Percentiles rank a stretch among this genome's conserved stretches.
These are phyloP conservation scores for Neurospora hispaniola DNA, from an alignment of 495 filamentous ascomycete genomes.

Conservation along the genomic window DNA sequence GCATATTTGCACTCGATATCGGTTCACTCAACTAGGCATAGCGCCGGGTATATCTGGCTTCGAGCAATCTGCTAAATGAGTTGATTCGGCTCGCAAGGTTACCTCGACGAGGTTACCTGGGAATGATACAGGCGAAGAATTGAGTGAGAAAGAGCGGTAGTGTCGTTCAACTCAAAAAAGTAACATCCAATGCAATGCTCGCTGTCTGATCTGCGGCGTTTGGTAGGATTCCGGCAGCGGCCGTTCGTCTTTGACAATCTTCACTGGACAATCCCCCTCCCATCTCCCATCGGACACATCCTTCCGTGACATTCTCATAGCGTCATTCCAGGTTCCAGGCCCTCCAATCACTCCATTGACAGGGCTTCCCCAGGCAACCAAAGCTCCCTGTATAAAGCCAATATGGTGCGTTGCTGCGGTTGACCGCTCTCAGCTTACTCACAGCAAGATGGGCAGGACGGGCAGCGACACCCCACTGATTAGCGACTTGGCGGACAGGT, in stretches of 20 bases:
- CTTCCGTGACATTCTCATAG: neutral
- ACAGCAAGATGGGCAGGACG: neutral
- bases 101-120: too few relatives aligned
- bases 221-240: neutral
- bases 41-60: too few relatives aligned
- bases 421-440: neutral
- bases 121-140: too few relatives aligned
- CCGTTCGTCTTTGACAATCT: neutral
- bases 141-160: too few relatives aligned
- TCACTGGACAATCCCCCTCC: neutral
- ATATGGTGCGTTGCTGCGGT: neutral
- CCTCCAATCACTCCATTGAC: neutral
- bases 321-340: neutral
- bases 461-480: constrained; percentile 6
- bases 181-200: neutral
- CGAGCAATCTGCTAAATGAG: too few relatives aligned
- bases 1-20: too few relatives aligned
- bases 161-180: neutral
- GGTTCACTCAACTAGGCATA: too few relatives aligned
- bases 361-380: neutral
- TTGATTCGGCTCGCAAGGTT: too few relatives aligned
- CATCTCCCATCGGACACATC: neutral
- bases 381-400: neutral
- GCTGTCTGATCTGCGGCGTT: neutral
- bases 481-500: constrained; percentile 6